Conservation (phyloP, 2,329 filamentous ascomycete species). For the Ophiostoma quercus region DNA sequence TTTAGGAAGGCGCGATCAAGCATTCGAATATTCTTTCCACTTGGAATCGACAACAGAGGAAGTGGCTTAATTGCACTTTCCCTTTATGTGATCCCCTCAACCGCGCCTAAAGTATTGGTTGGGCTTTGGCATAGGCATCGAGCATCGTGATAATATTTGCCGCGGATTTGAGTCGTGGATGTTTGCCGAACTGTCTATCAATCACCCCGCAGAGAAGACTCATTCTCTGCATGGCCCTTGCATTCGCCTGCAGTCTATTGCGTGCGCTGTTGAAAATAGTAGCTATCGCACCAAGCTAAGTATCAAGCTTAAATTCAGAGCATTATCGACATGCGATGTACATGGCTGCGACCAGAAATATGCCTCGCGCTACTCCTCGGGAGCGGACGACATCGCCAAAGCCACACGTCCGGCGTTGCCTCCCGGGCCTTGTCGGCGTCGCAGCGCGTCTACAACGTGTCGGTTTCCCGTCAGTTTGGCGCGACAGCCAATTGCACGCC, state of each 20-base stretch:
- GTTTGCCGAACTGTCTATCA: not conserved
- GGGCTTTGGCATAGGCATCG: not conserved
- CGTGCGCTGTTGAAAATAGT: not conserved
- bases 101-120: not conserved
- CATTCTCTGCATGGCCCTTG: not conserved
- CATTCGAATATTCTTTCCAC: not conserved
- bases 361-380: not conserved
- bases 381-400: not conserved
- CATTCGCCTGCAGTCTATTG: not conserved
- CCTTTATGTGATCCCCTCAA: not conserved
- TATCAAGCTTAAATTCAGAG: not conserved
- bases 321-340: no score
- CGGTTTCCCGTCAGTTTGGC: constrained; percentile 30
- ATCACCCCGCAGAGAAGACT: not conserved
- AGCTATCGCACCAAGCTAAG: not conserved
- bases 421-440: not conserved
- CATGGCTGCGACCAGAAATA: no score
- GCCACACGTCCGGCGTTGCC: not conserved
- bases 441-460: constrained; percentile 29
- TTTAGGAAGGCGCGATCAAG: not conserved
- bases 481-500: constrained; percentile 22
- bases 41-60: not conserved
- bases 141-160: not conserved
- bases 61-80: not conserved
- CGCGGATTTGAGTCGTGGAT: not conserved